A percentile compares a stretch with the other conserved stretches of the same genome.
Evolutionary conservation across 495 filamentous ascomycete genomes (phyloP).

Genomic region (Parmelia sp.): DNA sequence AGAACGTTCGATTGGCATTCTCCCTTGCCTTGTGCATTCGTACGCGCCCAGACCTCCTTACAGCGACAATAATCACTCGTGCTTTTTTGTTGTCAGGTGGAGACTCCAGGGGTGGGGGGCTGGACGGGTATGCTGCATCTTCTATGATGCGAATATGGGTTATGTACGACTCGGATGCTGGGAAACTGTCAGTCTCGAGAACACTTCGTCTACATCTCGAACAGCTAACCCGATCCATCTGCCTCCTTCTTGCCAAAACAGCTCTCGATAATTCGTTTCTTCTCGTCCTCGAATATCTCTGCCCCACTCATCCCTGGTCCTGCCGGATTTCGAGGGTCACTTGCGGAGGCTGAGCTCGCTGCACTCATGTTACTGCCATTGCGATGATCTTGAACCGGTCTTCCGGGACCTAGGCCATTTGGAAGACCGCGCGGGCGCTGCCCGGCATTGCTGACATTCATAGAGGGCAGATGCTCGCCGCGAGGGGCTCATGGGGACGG

Average conservation of each 20-base stretch:
- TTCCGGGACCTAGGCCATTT: conserved; percentile 19
- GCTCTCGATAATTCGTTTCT: conserved; percentile 82
- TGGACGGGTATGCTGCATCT: conserved; percentile 74
- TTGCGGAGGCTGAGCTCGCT: background rate
- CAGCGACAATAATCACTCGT: conserved; percentile 84
- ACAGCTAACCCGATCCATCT: conserved; percentile 59
- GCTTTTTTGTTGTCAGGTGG: conserved; percentile 72
- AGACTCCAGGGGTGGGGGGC: conserved; percentile 71
- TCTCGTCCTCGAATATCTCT: conserved; percentile 92
- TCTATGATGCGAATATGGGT: conserved; percentile 89
- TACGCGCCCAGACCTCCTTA: conserved; percentile 84
- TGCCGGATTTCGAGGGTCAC: conserved; percentile 9
- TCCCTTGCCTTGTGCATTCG: conserved; percentile 95
- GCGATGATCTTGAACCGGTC: conserved; percentile 22
- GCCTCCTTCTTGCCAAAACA: conserved; percentile 84
- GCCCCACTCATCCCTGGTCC: conserved; percentile 55
- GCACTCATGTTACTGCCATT: conserved; percentile 11
- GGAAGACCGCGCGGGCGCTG: conserved; percentile 25
- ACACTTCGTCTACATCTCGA: background rate
- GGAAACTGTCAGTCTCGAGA: conserved; percentile 5
- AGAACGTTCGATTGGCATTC: conserved; percentile 87
- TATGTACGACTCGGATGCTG: conserved; percentile 92
- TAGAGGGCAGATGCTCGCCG: conserved; percentile 16
- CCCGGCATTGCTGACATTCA: conserved; percentile 22
- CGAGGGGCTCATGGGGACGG: conserved; percentile 1